Base-by-base conservation (phyloP, 176 grass and related monocot genomes). In the Calamus simplicifolius region DNA sequence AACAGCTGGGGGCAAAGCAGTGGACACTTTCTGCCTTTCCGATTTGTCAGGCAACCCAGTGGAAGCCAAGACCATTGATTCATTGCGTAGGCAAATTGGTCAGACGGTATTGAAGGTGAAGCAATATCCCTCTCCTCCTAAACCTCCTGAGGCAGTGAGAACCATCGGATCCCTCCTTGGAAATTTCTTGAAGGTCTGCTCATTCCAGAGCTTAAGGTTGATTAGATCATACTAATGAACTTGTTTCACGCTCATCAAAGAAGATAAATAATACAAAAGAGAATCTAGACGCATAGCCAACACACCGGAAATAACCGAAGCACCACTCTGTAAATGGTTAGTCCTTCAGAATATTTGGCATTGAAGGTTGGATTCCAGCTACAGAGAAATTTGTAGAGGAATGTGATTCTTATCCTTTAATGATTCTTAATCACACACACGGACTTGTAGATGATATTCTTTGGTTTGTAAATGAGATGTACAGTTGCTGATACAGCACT, bases 151-250 rank as follows among this genome's bases (percentile, higher is more conserved):
- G 4, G 48, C 16, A 6, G 43, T 4, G 5, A 16, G 21, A 2
- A 6, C 19, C 16, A 19, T 19, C 1, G 19, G 61, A 6, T 64
- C 50, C 10, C 61, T 64, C 5, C 8, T 64, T 5, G n/a, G 38
- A 2, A 50, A 16, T 50, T 21, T 64, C 21, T n/a, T 64, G 19
- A 64, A 50, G 21, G 61, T 19, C 25, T 64, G 38, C 5, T 64
- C 35, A 43, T 43, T 64, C 3, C 61, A 64, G 61, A 64, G 48
- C 48, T 50, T 64, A 6, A 12, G 61, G 25, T 17, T 64, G 57
- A 28, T 59, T 59, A 26, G 26, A 8, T 59, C 57, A 25, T 30
- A 13, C 57, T 59, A 25, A 59, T 59, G 57, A 59, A 10, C 56
- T 38, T 64, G 52, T 64, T 5, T 25, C 53, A 43, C 35, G 12